phyloP scores from a whole-genome alignment of 345 rosid genomes.

The Rhodomyrtus tomentosa region DNA sequence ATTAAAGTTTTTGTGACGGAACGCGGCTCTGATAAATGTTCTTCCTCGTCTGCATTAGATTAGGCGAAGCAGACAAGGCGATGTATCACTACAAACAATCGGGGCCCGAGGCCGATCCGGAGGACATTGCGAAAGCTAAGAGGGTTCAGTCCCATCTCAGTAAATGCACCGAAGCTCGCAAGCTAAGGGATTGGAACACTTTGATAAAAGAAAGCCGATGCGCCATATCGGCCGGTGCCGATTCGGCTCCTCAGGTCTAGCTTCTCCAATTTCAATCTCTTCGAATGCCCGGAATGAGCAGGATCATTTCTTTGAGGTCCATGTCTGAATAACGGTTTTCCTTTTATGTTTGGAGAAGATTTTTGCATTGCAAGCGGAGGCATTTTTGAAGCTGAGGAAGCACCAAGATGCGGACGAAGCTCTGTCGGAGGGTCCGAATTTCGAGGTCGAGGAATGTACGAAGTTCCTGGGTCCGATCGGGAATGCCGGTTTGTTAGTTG shows the following conservation, averaged over 20 bases:
- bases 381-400: constrained; percentile 52
- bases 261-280: background rate
- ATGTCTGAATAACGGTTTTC: background rate
- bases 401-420: constrained; percentile 74
- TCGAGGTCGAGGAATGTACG: constrained; percentile 48
- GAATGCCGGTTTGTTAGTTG: constrained; percentile 53
- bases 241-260: constrained; percentile 73
- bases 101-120: constrained; percentile 71
- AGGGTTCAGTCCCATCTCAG: constrained; percentile 38
- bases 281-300: background rate
- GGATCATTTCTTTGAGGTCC: background rate
- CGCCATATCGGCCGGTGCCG: constrained; percentile 64
- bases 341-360: constrained; percentile 17
- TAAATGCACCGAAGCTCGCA: constrained; percentile 67
- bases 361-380: constrained; percentile 89
- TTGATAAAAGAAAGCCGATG: constrained; percentile 38
- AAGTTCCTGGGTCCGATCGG: constrained; percentile 66
- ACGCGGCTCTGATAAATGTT: background rate
- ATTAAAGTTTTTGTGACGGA: background rate
- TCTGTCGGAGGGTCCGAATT: constrained; percentile 43
- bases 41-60: constrained; percentile 10
- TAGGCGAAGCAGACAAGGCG: constrained; percentile 88
- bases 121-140: constrained; percentile 61
- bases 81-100: constrained; percentile 75
- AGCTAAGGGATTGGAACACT: constrained; percentile 56